Conservation (phyloP, 805 yeast genomes). For the Kodamaea laetipori region DNA sequence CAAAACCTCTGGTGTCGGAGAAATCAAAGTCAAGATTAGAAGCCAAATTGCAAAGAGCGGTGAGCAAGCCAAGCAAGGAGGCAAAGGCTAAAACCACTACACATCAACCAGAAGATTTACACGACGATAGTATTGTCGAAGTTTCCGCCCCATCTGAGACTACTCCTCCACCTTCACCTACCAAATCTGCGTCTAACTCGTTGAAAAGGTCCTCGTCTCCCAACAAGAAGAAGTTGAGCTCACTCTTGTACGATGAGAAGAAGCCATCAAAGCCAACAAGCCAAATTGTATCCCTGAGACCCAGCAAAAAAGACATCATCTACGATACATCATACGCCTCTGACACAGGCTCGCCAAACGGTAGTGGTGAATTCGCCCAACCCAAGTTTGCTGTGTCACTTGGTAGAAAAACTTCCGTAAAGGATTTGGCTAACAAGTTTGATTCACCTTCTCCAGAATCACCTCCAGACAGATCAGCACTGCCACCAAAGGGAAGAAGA, state of each 20-base stretch:
- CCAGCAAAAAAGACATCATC: conserved; percentile 30
- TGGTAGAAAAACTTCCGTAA: conserved; percentile 35
- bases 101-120: neutral
- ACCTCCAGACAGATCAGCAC: conserved; percentile 17
- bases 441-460: conserved; percentile 23
- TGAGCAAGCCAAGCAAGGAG: conserved; percentile 17
- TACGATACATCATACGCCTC: conserved; percentile 15
- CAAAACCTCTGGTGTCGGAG: conserved; percentile 16
- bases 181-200: conserved; percentile 16
- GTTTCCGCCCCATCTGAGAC: conserved; percentile 17
- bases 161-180: conserved; percentile 23
- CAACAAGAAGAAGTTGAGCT: conserved; percentile 35
- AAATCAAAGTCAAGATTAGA: conserved; percentile 31
- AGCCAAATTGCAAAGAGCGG: conserved; percentile 29
- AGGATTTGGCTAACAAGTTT: conserved; percentile 33
- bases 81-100: neutral
- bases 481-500: conserved; percentile 17
- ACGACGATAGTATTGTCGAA: conserved; percentile 4
- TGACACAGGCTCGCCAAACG: conserved; percentile 3
- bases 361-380: conserved; percentile 24
- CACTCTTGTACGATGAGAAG: conserved; percentile 17
- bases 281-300: conserved; percentile 27
- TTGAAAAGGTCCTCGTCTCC: conserved; percentile 43
- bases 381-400: conserved; percentile 31
- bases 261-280: conserved; percentile 9